phyloP scores from a whole-genome alignment of 2,329 filamentous ascomycete genomes.

The Trichophyton verrucosum region DNA sequence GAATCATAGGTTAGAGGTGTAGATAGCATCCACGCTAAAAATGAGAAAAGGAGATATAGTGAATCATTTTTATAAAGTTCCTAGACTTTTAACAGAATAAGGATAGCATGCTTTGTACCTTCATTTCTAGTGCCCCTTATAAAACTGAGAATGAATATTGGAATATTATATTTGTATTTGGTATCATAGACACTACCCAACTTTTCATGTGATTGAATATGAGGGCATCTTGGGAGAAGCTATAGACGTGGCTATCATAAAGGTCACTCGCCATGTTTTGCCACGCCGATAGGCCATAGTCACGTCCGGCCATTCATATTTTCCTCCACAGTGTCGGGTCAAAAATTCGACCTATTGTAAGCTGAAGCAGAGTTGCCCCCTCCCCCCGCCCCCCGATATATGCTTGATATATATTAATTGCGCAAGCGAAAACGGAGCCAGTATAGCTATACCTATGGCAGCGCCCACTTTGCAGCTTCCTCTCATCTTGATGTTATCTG shows the following conservation, averaged over 20 bases:
- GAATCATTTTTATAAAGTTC: constrained; percentile 8
- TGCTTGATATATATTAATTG: background rate
- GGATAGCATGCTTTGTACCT: background rate
- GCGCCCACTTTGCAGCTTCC: background rate
- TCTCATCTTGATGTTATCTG: background rate
- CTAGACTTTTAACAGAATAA: background rate
- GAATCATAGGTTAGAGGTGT: background rate
- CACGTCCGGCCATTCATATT: background rate
- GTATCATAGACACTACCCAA: background rate
- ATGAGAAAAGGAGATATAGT: constrained; percentile 4
- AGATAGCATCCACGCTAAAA: constrained; percentile 9
- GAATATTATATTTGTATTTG: constrained; percentile 4
- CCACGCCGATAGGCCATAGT: background rate
- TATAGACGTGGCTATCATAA: constrained; percentile 5
- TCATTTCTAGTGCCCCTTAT: constrained; percentile 3
- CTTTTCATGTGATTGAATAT: background rate
- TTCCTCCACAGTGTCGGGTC: background rate
- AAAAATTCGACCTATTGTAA: background rate
- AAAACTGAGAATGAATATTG: background rate
- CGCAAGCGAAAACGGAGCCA: background rate
- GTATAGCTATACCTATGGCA: background rate
- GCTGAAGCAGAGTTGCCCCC: background rate
- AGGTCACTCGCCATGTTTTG: background rate
- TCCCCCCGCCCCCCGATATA: too few species aligned
- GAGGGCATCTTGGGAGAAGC: background rate